Conservation (phyloP, 768 basidiomycete genomes). For the Mrakia hoshinonis region DNA sequence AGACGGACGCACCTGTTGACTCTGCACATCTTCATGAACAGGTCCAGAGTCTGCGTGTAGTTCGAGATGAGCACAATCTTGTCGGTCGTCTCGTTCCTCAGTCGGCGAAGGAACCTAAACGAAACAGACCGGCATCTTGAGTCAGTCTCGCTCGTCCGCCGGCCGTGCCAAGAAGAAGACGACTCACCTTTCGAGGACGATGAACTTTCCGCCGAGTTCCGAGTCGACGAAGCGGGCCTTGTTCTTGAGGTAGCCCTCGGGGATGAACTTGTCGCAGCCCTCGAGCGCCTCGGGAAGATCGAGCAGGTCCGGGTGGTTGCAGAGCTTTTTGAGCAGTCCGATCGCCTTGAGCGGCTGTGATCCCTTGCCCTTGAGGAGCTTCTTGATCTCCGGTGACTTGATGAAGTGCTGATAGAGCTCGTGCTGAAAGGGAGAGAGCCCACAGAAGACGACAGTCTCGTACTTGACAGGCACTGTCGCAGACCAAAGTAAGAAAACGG, state of each 20-base stretch:
- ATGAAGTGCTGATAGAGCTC: conserved; percentile 83
- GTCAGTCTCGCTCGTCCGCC: not conserved
- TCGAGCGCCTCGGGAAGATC: conserved; percentile 73
- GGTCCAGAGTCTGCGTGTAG: conserved; percentile 87
- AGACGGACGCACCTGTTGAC: conserved; percentile 57
- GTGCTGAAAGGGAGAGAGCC: conserved; percentile 71
- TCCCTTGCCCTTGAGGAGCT: conserved; percentile 70
- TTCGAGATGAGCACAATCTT: conserved; percentile 97
- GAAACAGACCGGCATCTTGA: conserved; percentile 1
- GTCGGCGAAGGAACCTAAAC: conserved; percentile 69
- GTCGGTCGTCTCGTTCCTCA: conserved; percentile 71
- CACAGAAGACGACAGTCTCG: conserved; percentile 93
- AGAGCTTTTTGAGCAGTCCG: conserved; percentile 85
- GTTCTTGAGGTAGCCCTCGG: conserved; percentile 57
- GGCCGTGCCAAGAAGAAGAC: not conserved
- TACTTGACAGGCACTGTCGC: conserved; percentile 90
- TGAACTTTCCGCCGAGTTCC: conserved; percentile 84
- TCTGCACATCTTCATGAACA: conserved; percentile 81
- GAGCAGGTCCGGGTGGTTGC: conserved; percentile 87
- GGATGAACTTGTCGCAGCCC: conserved; percentile 72
- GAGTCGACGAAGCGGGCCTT: conserved; percentile 50
- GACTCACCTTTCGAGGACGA: conserved; percentile 77
- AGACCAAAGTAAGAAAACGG: not conserved
- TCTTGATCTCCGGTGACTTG: conserved; percentile 83
- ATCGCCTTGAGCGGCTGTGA: conserved; percentile 96